phyloP scores from a whole-genome alignment of 768 basidiomycete genomes.

The Bullera alba region DNA sequence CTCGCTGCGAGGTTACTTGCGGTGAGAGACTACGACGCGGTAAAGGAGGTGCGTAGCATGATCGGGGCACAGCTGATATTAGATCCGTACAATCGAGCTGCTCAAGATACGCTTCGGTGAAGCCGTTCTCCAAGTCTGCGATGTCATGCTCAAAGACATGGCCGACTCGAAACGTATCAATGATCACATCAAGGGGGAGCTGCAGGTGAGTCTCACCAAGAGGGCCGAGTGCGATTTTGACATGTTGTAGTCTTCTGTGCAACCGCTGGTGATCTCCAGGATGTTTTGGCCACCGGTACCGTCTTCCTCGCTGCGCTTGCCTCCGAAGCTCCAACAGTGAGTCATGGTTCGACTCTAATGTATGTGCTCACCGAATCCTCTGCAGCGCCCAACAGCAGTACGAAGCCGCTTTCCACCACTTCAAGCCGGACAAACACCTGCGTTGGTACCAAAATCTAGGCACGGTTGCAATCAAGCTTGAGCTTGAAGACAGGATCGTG shows the following conservation, averaged over 20 bases:
- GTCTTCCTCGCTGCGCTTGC: slow-evolving; percentile 64
- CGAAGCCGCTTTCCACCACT: slow-evolving; percentile 64
- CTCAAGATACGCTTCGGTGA: slow-evolving; percentile 95
- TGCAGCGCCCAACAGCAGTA: slow-evolving; percentile 68
- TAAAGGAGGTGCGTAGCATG: slow-evolving; percentile 54
- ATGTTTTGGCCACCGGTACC: slow-evolving; percentile 92
- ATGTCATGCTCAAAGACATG: slow-evolving; percentile 97
- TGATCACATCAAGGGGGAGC: slow-evolving; percentile 72
- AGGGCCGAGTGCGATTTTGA: neutral
- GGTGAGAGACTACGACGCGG: slow-evolving; percentile 70
- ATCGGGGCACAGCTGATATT: neutral
- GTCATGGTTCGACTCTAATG: slow-evolving; percentile 37
- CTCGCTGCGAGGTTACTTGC: slow-evolving; percentile 78
- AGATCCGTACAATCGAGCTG: slow-evolving; percentile 89
- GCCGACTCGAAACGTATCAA: slow-evolving; percentile 87
- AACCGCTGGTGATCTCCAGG: slow-evolving; percentile 83
- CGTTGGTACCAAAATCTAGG: slow-evolving; percentile 86
- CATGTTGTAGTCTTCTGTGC: slow-evolving; percentile 59
- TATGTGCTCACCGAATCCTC: neutral
- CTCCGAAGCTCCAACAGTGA: slow-evolving; percentile 74
- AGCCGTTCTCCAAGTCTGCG: slow-evolving; percentile 82
- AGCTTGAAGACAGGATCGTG: slow-evolving; percentile 71
- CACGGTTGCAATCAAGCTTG: slow-evolving; percentile 68
- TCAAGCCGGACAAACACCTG: slow-evolving; percentile 88
- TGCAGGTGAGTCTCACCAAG: slow-evolving; percentile 51